These are phyloP conservation scores for Phytophthora multivora DNA, from an alignment of 352 stramenopile genomes.

Conservation along the genomic window DNA sequence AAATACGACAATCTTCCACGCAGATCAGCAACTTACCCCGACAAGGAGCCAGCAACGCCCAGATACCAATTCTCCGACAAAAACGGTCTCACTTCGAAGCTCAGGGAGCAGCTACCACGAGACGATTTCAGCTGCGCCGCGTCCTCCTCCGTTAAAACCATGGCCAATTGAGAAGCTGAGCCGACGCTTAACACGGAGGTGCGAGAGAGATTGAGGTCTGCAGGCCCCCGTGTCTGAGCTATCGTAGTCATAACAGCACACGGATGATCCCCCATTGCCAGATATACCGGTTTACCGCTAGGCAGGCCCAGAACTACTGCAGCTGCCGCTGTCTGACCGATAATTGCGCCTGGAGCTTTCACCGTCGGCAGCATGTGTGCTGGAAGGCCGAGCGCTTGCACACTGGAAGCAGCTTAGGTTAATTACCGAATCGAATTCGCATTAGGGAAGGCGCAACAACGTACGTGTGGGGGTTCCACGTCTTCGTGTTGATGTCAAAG, in stretches of 20 bases:
- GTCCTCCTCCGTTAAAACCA: conserved; percentile 54
- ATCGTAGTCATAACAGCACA: conserved; percentile 61
- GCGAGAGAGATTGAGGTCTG: conserved; percentile 36
- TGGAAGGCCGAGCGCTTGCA: conserved; percentile 57
- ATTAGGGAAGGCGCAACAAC: not conserved
- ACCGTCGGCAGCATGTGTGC: conserved; percentile 51
- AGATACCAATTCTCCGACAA: conserved; percentile 50
- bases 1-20: not conserved
- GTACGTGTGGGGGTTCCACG: conserved; percentile 52
- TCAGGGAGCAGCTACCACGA: conserved; percentile 27
- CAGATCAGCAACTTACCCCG: conserved; percentile 40
- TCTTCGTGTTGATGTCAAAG: conserved; percentile 46
- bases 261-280: conserved; percentile 76
- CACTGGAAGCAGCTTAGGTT: conserved; percentile 24
- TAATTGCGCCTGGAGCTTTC: conserved; percentile 42
- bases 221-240: conserved; percentile 21
- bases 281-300: conserved; percentile 35
- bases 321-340: conserved; percentile 38
- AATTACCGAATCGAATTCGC: not conserved
- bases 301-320: conserved; percentile 36
- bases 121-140: conserved; percentile 19
- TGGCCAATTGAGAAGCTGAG: conserved; percentile 68
- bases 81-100: conserved; percentile 74
- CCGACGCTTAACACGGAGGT: conserved; percentile 75
- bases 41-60: conserved; percentile 64